Evolutionary conservation across 371 early-diverging fungal genomes (phyloP).

Genomic region (Mortierella sp.): DNA sequence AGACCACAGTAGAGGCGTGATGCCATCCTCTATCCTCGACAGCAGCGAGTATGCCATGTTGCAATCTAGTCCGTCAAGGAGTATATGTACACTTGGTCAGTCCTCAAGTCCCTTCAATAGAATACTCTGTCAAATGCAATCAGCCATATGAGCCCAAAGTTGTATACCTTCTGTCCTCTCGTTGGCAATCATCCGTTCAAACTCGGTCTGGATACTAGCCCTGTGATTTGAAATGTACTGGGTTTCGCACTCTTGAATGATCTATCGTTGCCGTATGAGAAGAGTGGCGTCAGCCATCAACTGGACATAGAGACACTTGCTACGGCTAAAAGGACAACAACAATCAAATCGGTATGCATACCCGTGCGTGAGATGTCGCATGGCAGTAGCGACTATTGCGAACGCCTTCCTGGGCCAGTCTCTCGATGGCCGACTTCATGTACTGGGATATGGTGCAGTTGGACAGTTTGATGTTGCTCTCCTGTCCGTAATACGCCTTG

Average conservation of each 20-base stretch:
- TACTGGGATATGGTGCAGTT: conserved; percentile 73
- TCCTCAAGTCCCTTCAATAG: not conserved
- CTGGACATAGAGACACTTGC: not conserved
- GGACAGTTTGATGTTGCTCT: conserved; percentile 74
- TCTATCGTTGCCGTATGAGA: conserved; percentile 32
- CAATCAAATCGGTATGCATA: conserved; percentile 23
- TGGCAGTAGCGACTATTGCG: conserved; percentile 71
- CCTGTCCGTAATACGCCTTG: conserved; percentile 78
- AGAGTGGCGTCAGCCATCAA: not conserved
- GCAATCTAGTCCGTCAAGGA: conserved; percentile 66
- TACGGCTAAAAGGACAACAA: too few relatives aligned
- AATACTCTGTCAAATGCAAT: not conserved
- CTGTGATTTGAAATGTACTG: conserved; percentile 82
- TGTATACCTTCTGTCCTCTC: conserved; percentile 73
- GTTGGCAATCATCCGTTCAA: conserved; percentile 76
- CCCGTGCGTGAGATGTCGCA: conserved; percentile 73
- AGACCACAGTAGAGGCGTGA: conserved; percentile 70
- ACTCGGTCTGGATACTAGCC: conserved; percentile 75
- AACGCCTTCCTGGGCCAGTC: conserved; percentile 42
- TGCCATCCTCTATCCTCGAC: conserved; percentile 73
- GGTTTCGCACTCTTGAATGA: conserved; percentile 80
- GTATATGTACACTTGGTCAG: not conserved
- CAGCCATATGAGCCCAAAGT: not conserved
- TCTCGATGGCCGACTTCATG: conserved; percentile 72
- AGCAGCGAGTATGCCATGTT: conserved; percentile 79